Conservation (phyloP, 768 basidiomycete species). For the Mycena alexandri region DNA sequence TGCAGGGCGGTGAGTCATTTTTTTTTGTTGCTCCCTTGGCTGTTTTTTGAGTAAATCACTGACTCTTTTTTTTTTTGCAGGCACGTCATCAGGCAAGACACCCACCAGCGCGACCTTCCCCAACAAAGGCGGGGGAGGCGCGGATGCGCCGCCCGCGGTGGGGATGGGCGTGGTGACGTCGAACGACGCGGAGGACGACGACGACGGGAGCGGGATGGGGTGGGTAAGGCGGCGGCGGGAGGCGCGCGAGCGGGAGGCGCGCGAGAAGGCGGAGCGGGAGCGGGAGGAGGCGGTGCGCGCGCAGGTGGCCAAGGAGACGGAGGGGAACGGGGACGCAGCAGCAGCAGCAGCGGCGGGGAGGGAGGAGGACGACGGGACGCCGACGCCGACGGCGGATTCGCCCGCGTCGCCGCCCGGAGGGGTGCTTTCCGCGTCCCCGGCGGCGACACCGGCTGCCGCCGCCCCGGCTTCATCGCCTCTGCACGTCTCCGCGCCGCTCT, state of each 20-base stretch:
- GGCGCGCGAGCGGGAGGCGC: constrained; percentile 64
- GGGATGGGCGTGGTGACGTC: constrained; percentile 46
- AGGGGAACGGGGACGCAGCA: not conserved
- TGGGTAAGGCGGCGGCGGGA: constrained; percentile 81
- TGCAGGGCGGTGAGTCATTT: constrained; percentile 46
- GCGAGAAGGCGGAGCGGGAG: constrained; percentile 58
- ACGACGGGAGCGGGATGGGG: constrained; percentile 89
- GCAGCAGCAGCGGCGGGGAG: not conserved
- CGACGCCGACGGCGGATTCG: constrained; percentile 17
- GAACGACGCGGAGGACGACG: constrained; percentile 57
- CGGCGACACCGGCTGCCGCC: not conserved
- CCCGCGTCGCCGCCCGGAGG: not conserved
- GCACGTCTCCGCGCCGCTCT: not conserved
- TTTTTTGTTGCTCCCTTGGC: no score
- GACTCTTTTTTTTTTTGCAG: not conserved
- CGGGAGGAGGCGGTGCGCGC: constrained; percentile 38
- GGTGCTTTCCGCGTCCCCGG: not conserved
- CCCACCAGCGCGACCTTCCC: not conserved
- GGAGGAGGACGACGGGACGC: constrained; percentile 6
- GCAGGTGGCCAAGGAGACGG: constrained; percentile 42
- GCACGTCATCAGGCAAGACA: not conserved
- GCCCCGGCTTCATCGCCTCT: not conserved
- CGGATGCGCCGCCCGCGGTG: constrained; percentile 38
- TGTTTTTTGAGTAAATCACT: no score
- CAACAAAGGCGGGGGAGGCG: no score